Percentiles rank a stretch among this genome's conserved stretches.
phyloP scores from a whole-genome alignment of 257 asterid genomes.

The Euphrasia confusa region DNA sequence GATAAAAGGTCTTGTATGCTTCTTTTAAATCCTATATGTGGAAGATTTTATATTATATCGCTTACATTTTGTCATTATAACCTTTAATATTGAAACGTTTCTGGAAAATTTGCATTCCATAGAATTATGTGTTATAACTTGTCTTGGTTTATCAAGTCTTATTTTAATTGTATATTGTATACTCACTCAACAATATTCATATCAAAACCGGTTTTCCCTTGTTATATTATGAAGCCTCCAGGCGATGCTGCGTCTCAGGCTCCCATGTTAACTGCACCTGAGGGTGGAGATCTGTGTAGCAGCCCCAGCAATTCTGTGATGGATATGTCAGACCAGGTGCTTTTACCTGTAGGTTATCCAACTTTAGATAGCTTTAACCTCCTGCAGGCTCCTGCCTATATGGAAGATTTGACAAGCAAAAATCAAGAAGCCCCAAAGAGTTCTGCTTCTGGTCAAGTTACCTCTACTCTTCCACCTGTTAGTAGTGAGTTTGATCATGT shows the following conservation, averaged over 20 bases:
- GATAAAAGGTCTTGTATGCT: constrained; percentile 10
- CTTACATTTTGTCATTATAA: neutral
- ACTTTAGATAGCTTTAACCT: constrained; percentile 65
- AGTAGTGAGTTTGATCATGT: constrained; percentile 82
- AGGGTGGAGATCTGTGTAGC: constrained; percentile 65
- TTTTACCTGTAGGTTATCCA: constrained; percentile 63
- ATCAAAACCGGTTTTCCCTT: constrained; percentile 24
- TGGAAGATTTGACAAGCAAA: constrained; percentile 64
- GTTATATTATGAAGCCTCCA: constrained; percentile 79
- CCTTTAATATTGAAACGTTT: neutral
- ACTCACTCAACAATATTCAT: neutral
- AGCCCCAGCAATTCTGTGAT: constrained; percentile 78
- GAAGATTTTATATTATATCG: constrained; percentile 1
- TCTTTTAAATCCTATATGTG: constrained; percentile 4
- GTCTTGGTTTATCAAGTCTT: constrained; percentile 11
- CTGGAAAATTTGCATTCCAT: constrained; percentile 1
- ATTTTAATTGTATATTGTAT: constrained; percentile 1
- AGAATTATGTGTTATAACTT: constrained; percentile 1
- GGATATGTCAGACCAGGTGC: constrained; percentile 83
- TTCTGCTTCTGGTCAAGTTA: constrained; percentile 46
- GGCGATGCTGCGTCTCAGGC: constrained; percentile 82
- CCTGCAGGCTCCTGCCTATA: constrained; percentile 44
- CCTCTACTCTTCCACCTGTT: constrained; percentile 38
- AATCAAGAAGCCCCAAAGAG: constrained; percentile 50
- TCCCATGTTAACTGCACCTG: constrained; percentile 52